Evolutionary conservation across 768 basidiomycete species (phyloP).

Genomic region (Lactarius vividus): DNA sequence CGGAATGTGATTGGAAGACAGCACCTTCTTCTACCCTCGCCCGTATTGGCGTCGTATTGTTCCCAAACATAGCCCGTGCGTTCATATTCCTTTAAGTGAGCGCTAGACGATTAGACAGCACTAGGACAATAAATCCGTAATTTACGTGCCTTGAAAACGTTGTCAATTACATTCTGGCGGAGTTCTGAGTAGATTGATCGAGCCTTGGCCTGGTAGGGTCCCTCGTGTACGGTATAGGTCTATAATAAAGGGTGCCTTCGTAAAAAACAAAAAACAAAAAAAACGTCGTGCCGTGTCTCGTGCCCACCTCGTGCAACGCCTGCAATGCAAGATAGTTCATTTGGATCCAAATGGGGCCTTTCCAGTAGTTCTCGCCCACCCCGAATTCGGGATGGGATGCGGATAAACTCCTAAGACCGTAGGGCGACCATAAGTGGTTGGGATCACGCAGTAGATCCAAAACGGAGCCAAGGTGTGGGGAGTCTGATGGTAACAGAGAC

Average conservation of each 20-base stretch:
- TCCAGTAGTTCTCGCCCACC: slow-evolving; percentile 95
- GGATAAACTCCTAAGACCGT: slow-evolving; percentile 85
- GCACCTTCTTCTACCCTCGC: slow-evolving; percentile 85
- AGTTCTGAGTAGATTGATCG: slow-evolving; percentile 77
- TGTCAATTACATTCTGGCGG: slow-evolving; percentile 79
- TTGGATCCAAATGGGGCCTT: slow-evolving; percentile 94
- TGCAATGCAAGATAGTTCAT: slow-evolving; percentile 92
- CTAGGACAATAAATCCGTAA: background rate
- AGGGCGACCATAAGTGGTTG: slow-evolving; percentile 86
- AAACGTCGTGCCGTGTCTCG: background rate
- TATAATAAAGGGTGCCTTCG: slow-evolving; percentile 32
- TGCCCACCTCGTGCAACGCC: slow-evolving; percentile 68
- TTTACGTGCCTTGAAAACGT: slow-evolving; percentile 60
- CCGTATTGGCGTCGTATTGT: slow-evolving; percentile 85
- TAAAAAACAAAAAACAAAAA: background rate
- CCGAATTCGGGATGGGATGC: slow-evolving; percentile 90
- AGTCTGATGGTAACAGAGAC: slow-evolving; percentile 69
- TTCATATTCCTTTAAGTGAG: slow-evolving; percentile 68
- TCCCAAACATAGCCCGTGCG: slow-evolving; percentile 97
- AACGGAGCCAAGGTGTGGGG: slow-evolving; percentile 77
- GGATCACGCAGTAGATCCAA: slow-evolving; percentile 80
- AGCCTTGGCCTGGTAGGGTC: slow-evolving; percentile 78
- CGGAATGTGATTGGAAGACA: slow-evolving; percentile 24
- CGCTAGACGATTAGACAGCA: background rate
- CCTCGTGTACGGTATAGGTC: slow-evolving; percentile 74